Evolutionary conservation across 768 basidiomycete genomes (phyloP).

Genomic region (Tylopilus subfusipes): DNA sequence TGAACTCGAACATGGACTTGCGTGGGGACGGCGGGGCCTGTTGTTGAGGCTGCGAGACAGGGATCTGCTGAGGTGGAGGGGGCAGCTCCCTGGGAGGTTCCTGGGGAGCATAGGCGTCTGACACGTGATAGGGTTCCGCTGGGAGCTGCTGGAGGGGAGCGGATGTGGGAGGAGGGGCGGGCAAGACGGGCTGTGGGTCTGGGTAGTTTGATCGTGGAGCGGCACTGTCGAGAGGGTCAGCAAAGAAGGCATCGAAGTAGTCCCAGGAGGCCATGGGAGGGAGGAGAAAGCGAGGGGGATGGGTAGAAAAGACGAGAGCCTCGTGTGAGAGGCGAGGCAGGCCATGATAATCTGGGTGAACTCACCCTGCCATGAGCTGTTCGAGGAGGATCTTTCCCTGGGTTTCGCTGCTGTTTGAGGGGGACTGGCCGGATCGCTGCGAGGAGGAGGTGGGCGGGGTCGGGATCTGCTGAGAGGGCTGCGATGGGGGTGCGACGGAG

Average conservation of each 20-base stretch:
- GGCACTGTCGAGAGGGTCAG: constrained; percentile 36
- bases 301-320: constrained; percentile 25
- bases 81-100: constrained; percentile 28
- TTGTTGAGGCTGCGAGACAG: constrained; percentile 32
- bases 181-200: constrained; percentile 41
- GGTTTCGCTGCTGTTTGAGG: constrained; percentile 52
- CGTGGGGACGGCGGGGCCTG: constrained; percentile 64
- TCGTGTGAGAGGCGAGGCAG: constrained; percentile 30
- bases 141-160: constrained; percentile 40
- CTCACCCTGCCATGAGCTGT: constrained; percentile 79
- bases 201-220: constrained; percentile 49
- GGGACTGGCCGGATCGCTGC: constrained; percentile 52
- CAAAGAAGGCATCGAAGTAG: constrained; percentile 29
- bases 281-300: constrained; percentile 10
- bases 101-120: constrained; percentile 33
- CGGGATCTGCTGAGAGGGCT: constrained; percentile 70
- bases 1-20: constrained; percentile 82
- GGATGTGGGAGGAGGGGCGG: constrained; percentile 35
- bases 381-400: constrained; percentile 76
- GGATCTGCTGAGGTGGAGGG: constrained; percentile 15
- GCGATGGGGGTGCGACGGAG: constrained; percentile 20
- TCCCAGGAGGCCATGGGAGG: constrained; percentile 33
- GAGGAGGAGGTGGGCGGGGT: constrained; percentile 63
- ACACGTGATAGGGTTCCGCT: constrained; percentile 35
- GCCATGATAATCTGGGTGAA: constrained; percentile 12